phyloP scores from a whole-genome alignment of 257 asterid genomes.

The Solanum chaucha region DNA sequence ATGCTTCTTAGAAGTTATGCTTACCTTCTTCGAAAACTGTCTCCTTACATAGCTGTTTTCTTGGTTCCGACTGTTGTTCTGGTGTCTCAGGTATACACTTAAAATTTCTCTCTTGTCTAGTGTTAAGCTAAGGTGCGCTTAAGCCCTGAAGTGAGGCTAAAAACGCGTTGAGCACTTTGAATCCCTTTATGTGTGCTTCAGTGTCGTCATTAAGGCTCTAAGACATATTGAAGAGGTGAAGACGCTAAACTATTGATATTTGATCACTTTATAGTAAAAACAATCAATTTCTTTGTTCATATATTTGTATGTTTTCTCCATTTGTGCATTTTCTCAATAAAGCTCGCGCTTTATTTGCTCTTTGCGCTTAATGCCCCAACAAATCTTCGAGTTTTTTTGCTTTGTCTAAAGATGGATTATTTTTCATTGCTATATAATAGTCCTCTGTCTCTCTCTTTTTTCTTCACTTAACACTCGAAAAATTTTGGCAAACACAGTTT shows the following conservation, averaged over 20 bases:
- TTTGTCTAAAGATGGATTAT: too few relatives aligned
- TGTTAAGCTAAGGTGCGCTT: neutral
- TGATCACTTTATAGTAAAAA: neutral
- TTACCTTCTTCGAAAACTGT: constrained; percentile 43
- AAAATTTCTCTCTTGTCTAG: neutral
- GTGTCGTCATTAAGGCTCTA: neutral
- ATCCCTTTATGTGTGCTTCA: neutral
- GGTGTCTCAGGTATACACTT: constrained; percentile 41
- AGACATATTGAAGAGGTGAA: neutral
- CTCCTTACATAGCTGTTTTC: constrained; percentile 53
- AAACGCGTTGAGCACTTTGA: too few relatives aligned
- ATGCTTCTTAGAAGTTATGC: constrained; percentile 79
- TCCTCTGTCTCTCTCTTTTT: too few relatives aligned
- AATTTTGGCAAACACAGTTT: too few relatives aligned
- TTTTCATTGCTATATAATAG: too few relatives aligned
- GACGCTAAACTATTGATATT: too few relatives aligned
- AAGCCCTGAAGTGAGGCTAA: neutral
- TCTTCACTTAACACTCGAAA: too few relatives aligned
- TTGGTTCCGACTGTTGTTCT: constrained; percentile 74
- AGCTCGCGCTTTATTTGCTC: too few relatives aligned
- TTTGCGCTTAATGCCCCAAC: too few relatives aligned
- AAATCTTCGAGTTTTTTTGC: too few relatives aligned
- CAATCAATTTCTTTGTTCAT: too few relatives aligned
- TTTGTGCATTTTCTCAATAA: too few relatives aligned
- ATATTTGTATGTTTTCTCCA: neutral